phyloP scores from a whole-genome alignment of 768 basidiomycete genomes.

The Collybia sordida region DNA sequence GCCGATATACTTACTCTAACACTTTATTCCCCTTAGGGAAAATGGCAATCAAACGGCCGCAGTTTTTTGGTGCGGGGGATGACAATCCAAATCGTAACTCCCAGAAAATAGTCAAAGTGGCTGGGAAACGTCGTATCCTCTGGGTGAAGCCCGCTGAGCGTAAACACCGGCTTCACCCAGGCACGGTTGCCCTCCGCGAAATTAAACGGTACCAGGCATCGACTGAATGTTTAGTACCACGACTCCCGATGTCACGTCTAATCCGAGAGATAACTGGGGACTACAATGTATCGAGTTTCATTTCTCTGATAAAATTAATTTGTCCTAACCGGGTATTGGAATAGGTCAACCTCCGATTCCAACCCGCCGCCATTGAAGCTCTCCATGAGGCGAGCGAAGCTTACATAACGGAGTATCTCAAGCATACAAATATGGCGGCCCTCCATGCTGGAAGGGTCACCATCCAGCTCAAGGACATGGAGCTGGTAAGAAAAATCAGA shows the following conservation, averaged over 20 bases:
- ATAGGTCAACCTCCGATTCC: constrained; percentile 81
- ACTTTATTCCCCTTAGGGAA: too few species aligned
- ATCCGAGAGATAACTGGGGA: constrained; percentile 91
- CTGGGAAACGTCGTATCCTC: too few species aligned
- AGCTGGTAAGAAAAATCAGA: constrained; percentile 73
- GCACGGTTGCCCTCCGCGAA: constrained; percentile 90
- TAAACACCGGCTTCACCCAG: constrained; percentile 29
- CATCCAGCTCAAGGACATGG: constrained; percentile 83
- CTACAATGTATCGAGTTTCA: constrained; percentile 67
- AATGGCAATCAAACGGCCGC: too few species aligned
- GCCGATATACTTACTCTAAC: too few species aligned
- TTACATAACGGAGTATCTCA: constrained; percentile 73
- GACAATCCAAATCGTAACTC: too few species aligned
- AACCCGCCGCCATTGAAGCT: constrained; percentile 85
- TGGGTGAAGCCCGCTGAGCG: too few species aligned
- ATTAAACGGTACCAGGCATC: constrained; percentile 89
- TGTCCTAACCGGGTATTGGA: neutral
- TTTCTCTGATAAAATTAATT: neutral
- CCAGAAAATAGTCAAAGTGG: too few species aligned
- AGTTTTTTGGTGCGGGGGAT: too few species aligned
- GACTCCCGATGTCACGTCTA: constrained; percentile 88
- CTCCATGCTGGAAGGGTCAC: constrained; percentile 86
- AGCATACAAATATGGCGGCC: constrained; percentile 80
- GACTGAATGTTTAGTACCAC: constrained; percentile 83
- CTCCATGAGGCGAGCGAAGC: constrained; percentile 85